Evolutionary conservation across 768 basidiomycete species (phyloP).

Genomic region (Pleurotus eryngii): DNA sequence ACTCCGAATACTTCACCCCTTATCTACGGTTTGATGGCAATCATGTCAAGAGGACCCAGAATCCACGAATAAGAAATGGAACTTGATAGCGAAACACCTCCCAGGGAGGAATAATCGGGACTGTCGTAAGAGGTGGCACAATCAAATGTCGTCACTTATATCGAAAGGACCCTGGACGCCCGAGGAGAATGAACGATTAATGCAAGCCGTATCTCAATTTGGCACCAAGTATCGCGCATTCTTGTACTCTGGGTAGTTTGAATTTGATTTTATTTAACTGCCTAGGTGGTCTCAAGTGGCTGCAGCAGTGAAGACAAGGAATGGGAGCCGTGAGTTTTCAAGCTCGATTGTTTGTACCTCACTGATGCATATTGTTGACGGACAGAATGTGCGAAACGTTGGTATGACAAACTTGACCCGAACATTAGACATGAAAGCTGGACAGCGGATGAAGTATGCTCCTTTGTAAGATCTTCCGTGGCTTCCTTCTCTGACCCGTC

Average conservation of each 20-base stretch:
- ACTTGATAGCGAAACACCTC: background rate
- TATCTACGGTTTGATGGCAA: background rate
- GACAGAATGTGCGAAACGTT: background rate
- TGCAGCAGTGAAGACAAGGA: background rate
- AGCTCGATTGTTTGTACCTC: too few relatives aligned
- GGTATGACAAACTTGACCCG: background rate
- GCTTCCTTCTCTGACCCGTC: background rate
- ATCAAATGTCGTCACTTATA: background rate
- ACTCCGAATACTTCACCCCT: background rate
- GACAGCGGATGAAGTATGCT: background rate
- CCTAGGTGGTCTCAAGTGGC: background rate
- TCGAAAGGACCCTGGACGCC: background rate
- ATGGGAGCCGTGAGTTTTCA: background rate
- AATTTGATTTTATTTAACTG: background rate
- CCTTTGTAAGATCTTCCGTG: background rate
- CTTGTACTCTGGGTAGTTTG: background rate
- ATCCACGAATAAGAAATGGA: background rate
- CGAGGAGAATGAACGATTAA: background rate
- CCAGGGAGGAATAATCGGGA: background rate
- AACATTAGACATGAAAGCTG: background rate
- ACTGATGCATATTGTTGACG: too few relatives aligned
- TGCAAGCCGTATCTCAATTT: background rate
- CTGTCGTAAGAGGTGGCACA: background rate
- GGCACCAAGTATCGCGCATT: background rate
- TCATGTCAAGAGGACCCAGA: background rate